A percentile compares a stretch with the other conserved stretches of the same genome.
These are phyloP conservation scores for Amanita thiersii DNA, from an alignment of 768 basidiomycete species.

Conservation along the genomic window DNA sequence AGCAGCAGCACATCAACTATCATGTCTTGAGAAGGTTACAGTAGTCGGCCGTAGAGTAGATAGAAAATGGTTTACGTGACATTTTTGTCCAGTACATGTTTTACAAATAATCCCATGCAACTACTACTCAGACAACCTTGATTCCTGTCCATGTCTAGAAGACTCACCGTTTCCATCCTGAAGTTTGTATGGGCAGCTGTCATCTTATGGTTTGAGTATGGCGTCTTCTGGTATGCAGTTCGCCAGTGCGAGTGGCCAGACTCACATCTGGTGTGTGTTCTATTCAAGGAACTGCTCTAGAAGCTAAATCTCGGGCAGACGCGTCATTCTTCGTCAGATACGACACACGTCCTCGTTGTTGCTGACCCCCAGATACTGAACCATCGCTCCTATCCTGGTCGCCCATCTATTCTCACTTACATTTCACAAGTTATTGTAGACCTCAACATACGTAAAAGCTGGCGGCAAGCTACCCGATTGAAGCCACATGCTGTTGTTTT, in stretches of 20 bases:
- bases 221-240: conserved; percentile 42
- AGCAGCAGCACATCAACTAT: no score
- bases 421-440: conserved; percentile 65
- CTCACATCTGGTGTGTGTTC: conserved; percentile 17
- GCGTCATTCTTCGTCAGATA: no score
- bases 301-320: no score
- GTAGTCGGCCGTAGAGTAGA: no score
- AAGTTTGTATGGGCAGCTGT: conserved; percentile 52
- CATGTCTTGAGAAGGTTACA: no score
- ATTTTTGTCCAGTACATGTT: neutral
- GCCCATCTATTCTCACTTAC: conserved; percentile 43
- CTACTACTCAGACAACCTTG: no score
- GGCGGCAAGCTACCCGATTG: conserved; percentile 56
- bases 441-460: conserved; percentile 78
- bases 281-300: no score
- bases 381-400: conserved; percentile 61
- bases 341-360: conserved; percentile 63
- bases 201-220: conserved; percentile 66
- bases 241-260: conserved; percentile 58
- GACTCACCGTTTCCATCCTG: conserved; percentile 33
- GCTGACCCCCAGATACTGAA: conserved; percentile 88
- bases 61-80: no score
- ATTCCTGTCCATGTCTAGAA: conserved; percentile 17
- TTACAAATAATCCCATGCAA: neutral
- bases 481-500: conserved; percentile 72